Percentiles rank a stretch among this genome's conserved stretches.
Evolutionary conservation across 208 protist genomes (phyloP).

Genomic region (Perkinsela sp.): DNA sequence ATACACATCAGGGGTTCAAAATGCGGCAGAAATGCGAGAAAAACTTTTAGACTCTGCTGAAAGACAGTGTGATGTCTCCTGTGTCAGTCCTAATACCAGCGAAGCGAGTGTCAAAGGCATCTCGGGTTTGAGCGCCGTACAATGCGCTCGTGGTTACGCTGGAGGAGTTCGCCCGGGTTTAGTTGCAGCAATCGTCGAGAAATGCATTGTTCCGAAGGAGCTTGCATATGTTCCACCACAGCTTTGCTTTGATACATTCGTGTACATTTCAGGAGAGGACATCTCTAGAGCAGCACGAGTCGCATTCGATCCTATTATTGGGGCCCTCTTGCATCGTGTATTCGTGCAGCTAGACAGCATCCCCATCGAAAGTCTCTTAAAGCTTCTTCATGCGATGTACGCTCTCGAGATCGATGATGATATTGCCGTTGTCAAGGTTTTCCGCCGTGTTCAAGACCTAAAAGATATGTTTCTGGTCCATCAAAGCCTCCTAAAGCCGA

Average conservation of each 20-base stretch:
- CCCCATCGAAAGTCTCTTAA: neutral
- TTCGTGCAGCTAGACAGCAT: neutral
- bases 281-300: neutral
- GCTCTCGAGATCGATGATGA: neutral
- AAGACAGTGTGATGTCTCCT: neutral
- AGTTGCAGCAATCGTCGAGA: neutral
- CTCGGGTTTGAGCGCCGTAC: neutral
- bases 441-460: neutral
- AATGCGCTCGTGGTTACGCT: neutral
- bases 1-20: neutral
- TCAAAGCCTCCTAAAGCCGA: neutral
- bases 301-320: neutral
- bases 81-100: neutral
- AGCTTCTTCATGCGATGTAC: neutral
- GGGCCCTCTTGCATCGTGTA: neutral
- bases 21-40: neutral
- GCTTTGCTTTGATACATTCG: neutral
- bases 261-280: neutral
- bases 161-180: neutral
- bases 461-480: neutral
- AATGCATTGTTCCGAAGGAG: neutral
- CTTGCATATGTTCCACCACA: neutral
- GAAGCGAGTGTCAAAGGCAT: neutral
- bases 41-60: neutral
- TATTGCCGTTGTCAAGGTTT: neutral